Evolutionary conservation across 345 rosid species (phyloP), one percentile per base, ranked within the genome.

Genomic region (Hibiscus mutabilis): DNA sequence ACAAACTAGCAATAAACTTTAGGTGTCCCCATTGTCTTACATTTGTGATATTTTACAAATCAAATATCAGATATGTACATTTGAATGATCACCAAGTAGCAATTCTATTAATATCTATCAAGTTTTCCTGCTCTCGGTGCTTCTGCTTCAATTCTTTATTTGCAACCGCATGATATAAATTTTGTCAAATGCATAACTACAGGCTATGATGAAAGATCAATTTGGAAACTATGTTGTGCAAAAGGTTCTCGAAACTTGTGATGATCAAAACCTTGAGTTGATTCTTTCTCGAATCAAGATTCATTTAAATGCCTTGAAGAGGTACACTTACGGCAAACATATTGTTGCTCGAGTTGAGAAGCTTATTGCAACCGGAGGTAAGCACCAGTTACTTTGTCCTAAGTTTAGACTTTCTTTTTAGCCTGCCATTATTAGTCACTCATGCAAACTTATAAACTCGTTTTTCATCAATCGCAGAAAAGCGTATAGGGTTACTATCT

Each of bases 161-260:
- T 12, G 22, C 56, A 40, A 18, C 3, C 22, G n/a, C 31, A 11
- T 12, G n/a, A 35, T 35, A 8, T 47, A 27, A 21, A 49, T 15
- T 40, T 19, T 62, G 56, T 68, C 67, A 31, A 47, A 44, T 77
- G 52, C 52, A 19, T 72, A 74, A 68, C 71, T 76, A 85, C 93
- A 90, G 99, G 97, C 91, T 10, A 92, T 95, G 99, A 95, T 95
- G 97, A 95, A 91, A 76, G 99, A 95, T 84, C 97, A 97, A 40
- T 92, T 87, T 53, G 99, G 97, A 77, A 95, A 95, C 82, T 95
- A 95, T 71, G 99, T 95, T 2, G 98, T 91, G 71, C 98, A 91
- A 69, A 93, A 91, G 85, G 96, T 93, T 79, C 86, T 93, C 27
- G 99, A 95, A 74, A 91, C 96, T 72, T 94, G 97, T n/a, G 86